Conservation (phyloP, 768 basidiomycete species). For the Termitomyces titanicus region DNA sequence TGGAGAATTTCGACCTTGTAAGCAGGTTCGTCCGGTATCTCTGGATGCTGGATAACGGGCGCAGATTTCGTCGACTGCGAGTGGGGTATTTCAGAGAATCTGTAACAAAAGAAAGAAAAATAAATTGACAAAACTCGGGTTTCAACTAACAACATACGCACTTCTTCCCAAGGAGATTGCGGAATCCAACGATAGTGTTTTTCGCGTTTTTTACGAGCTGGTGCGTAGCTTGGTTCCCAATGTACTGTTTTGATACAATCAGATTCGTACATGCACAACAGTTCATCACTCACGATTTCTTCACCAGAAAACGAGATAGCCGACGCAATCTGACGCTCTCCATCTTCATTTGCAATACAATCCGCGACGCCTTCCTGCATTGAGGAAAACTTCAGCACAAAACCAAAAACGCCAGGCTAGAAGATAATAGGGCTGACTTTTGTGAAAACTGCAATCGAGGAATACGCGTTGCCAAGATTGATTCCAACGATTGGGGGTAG, state of each 20-base stretch:
- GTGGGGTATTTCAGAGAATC: conserved; percentile 73
- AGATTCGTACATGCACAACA: conserved; percentile 1
- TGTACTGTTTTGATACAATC: conserved; percentile 56
- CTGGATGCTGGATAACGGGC: conserved; percentile 74
- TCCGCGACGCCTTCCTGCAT: conserved; percentile 83
- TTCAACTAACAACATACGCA: conserved; percentile 30
- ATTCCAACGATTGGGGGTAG: conserved; percentile 80
- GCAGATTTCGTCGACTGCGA: conserved; percentile 54
- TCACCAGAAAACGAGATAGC: conserved; percentile 90
- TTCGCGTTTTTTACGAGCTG: conserved; percentile 93
- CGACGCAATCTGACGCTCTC: conserved; percentile 96
- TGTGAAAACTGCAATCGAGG: conserved; percentile 92
- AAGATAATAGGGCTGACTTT: conserved; percentile 53
- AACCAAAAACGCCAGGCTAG: background rate
- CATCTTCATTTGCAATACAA: conserved; percentile 98
- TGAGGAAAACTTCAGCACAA: background rate
- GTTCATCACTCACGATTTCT: conserved; percentile 63
- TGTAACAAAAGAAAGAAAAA: conserved; percentile 20
- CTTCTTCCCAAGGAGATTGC: conserved; percentile 92
- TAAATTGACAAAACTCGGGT: background rate
- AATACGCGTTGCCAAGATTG: conserved; percentile 94
- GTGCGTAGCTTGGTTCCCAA: conserved; percentile 90
- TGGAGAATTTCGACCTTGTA: conserved; percentile 83
- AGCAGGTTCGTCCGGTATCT: conserved; percentile 65
- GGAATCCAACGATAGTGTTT: conserved; percentile 94